These are phyloP conservation scores for Zasmidium citrigriseum DNA, from an alignment of 2,329 filamentous ascomycete genomes.

Conservation along the genomic window DNA sequence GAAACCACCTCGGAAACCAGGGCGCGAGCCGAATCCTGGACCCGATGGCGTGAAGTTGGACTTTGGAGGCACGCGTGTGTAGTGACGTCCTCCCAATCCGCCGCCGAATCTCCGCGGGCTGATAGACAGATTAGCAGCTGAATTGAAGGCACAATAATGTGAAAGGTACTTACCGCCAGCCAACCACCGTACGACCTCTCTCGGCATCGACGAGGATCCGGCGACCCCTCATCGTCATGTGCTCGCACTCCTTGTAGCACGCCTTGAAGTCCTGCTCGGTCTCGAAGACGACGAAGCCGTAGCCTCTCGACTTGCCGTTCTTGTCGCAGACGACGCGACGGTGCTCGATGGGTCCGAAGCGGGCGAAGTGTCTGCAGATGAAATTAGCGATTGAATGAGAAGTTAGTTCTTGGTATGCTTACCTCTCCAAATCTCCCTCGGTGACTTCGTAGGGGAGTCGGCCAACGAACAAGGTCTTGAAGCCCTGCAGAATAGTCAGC, in stretches of 20 bases:
- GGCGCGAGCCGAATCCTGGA: conserved; percentile 49
- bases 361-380: conserved; percentile 94
- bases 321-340: conserved; percentile 72
- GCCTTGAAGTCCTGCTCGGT: conserved; percentile 99
- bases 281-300: conserved; percentile 96
- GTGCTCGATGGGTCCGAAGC: conserved; percentile 91
- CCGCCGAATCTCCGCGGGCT: too few relatives aligned
- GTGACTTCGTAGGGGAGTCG: conserved; percentile 87
- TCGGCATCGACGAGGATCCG: conserved; percentile 94
- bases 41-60: conserved; percentile 60
- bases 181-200: conserved; percentile 88
- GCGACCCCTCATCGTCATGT: conserved; percentile 88
- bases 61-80: conserved; percentile 76
- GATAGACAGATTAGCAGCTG: background rate
- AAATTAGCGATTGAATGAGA: too few relatives aligned
- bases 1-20: conserved; percentile 59
- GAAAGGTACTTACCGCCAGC: conserved; percentile 83
- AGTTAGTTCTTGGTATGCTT: too few relatives aligned
- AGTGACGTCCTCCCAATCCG: conserved; percentile 86
- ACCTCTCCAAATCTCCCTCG: conserved; percentile 83
- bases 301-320: conserved; percentile 59
- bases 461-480: conserved; percentile 91
- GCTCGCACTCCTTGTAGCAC: conserved; percentile 82
- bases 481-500: too few relatives aligned
- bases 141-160: background rate